Evolutionary conservation across 108 stramenopile species (phyloP).

Genomic region (Nitzschia sp.): DNA sequence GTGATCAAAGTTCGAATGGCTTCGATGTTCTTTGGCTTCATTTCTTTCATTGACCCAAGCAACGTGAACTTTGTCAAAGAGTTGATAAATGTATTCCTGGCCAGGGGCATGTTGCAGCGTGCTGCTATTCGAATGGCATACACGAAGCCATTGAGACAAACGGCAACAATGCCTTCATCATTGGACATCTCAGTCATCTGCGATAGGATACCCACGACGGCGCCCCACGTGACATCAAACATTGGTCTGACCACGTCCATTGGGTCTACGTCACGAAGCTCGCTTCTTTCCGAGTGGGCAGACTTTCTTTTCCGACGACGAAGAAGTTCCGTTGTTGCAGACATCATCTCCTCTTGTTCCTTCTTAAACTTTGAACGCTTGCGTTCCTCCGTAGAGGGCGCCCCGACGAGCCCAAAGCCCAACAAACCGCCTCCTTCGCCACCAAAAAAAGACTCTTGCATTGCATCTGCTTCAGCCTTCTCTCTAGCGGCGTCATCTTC

Average conservation of each 20-base stretch:
- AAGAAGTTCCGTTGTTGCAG: conserved; percentile 73
- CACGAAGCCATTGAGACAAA: conserved; percentile 84
- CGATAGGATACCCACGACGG: conserved; percentile 90
- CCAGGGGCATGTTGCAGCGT: conserved; percentile 77
- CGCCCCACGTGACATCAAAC: conserved; percentile 99
- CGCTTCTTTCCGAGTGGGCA: conserved; percentile 11
- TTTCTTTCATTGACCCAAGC: conserved; percentile 86
- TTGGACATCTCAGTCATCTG: conserved; percentile 84
- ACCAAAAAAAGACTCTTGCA: conserved; percentile 31
- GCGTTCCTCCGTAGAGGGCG: conserved; percentile 58
- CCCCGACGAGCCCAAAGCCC: conserved; percentile 56
- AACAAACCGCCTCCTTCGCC: conserved; percentile 67
- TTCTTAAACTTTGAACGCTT: conserved; percentile 82
- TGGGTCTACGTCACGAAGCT: conserved; percentile 60
- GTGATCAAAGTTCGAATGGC: conserved; percentile 89
- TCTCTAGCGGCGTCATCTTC: conserved; percentile 91
- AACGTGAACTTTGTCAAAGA: conserved; percentile 94
- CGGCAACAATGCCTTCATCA: conserved; percentile 72
- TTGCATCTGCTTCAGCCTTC: conserved; percentile 44
- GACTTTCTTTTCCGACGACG: conserved; percentile 26
- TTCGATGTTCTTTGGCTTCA: conserved; percentile 94
- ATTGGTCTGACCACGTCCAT: conserved; percentile 86
- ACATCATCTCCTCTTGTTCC: conserved; percentile 94
- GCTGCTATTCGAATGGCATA: conserved; percentile 79
- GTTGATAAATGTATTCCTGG: conserved; percentile 93